A percentile compares a stretch with the other conserved stretches of the same genome.
Evolutionary conservation across 2,329 filamentous ascomycete species (phyloP).

Genomic region (Phialophora expanda): DNA sequence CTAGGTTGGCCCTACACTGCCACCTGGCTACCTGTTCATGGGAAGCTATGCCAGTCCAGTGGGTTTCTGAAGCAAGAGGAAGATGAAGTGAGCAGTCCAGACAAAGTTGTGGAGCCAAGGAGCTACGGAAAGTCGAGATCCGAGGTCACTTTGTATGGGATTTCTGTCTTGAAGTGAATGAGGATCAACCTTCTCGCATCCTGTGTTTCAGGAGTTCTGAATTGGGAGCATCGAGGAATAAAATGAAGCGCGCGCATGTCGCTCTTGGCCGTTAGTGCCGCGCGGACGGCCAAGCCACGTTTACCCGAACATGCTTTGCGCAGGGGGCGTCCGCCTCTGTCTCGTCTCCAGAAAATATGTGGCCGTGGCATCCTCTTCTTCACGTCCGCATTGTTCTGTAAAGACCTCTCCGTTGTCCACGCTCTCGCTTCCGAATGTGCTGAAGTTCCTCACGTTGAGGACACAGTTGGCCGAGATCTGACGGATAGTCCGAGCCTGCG

Average conservation of each 20-base stretch:
- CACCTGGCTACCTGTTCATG: background rate
- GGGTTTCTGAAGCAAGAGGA: constrained; percentile 7
- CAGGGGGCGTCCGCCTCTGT: constrained; percentile 10
- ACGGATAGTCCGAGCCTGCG: background rate
- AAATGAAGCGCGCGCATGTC: background rate
- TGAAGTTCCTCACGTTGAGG: background rate
- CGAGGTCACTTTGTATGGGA: constrained; percentile 17
- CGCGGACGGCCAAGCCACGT: constrained; percentile 19
- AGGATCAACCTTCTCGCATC: constrained; percentile 22
- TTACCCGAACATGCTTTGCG: constrained; percentile 3
- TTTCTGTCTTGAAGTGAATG: constrained; percentile 11
- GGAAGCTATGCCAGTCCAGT: background rate
- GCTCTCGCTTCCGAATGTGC: background rate
- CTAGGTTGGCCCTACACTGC: background rate
- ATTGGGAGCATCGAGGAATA: background rate
- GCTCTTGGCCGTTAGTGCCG: constrained; percentile 13
- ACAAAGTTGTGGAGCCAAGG: constrained; percentile 24
- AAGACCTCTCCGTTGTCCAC: background rate
- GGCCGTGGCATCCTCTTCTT: background rate
- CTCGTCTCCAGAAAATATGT: constrained; percentile 3
- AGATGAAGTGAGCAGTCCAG: constrained; percentile 12
- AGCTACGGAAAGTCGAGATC: constrained; percentile 24
- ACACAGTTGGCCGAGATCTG: background rate
- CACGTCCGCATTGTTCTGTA: constrained; percentile 1
- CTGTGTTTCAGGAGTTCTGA: constrained; percentile 27